Evolutionary conservation across 495 filamentous ascomycete genomes (phyloP).

Genomic region (Extremus antarcticus): DNA sequence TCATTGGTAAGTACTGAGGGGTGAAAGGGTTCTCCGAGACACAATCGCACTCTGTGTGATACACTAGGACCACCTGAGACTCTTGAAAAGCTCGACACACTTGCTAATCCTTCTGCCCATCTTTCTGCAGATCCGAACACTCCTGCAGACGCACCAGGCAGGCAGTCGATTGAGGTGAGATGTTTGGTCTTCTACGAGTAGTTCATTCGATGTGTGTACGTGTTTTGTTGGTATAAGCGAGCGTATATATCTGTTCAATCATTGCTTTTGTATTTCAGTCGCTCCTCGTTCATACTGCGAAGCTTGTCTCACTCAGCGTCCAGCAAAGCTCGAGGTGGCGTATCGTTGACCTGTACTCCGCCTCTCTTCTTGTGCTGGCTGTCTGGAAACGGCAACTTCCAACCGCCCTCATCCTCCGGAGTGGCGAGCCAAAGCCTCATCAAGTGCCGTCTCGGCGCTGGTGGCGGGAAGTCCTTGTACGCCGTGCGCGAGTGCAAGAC

Average conservation of each 20-base stretch:
- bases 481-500: conserved; percentile 30
- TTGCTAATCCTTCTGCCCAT: too few species aligned
- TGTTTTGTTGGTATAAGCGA: background rate
- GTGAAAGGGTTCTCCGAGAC: too few species aligned
- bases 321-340: conserved; percentile 52
- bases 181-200: conserved; percentile 32
- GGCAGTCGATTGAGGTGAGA: conserved; percentile 32
- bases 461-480: conserved; percentile 30
- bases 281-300: too few species aligned
- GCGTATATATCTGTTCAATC: background rate
- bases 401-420: conserved; percentile 76
- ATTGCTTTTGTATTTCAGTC: too few species aligned
- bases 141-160: conserved; percentile 25
- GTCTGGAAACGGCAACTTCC: conserved; percentile 75
- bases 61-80: too few species aligned
- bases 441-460: conserved; percentile 36
- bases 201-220: background rate
- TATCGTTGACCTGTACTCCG: conserved; percentile 77
- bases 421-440: conserved; percentile 80
- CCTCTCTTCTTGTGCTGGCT: conserved; percentile 73
- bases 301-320: conserved; percentile 72
- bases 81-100: too few species aligned
- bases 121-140: conserved; percentile 28
- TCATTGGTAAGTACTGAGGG: too few species aligned
- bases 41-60: too few species aligned